Conservation (phyloP, 257 asterid genomes). For the Ophiorrhiza pumila region DNA sequence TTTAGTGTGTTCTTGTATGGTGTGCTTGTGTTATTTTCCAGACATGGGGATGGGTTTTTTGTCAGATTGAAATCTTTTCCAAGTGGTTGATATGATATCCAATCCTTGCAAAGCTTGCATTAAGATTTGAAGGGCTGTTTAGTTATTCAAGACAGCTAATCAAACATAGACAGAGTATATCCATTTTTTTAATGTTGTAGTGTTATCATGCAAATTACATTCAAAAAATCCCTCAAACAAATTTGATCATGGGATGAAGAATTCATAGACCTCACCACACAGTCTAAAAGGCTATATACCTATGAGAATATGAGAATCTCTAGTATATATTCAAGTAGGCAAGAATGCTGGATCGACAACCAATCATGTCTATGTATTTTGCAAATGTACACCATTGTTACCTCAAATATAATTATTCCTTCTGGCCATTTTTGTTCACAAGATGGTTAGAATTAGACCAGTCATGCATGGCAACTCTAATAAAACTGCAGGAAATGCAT, state of each 20-base stretch:
- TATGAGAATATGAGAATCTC: neutral
- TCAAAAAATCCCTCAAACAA: too few species aligned
- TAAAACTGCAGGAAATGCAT: neutral
- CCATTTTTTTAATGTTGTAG: slow-evolving; percentile 16
- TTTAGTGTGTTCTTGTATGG: slow-evolving; percentile 11
- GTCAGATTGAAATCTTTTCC: slow-evolving; percentile 27
- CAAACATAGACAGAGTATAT: slow-evolving; percentile 25
- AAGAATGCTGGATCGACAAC: neutral
- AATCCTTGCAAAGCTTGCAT: slow-evolving; percentile 31
- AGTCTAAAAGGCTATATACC: slow-evolving; percentile 2
- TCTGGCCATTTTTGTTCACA: neutral
- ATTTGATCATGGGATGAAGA: too few species aligned
- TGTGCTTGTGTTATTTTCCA: slow-evolving; percentile 11
- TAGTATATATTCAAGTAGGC: slow-evolving; percentile 1
- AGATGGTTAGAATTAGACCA: too few species aligned
- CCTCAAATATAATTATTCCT: slow-evolving; percentile 1
- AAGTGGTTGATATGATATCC: slow-evolving; percentile 34
- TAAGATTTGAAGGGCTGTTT: slow-evolving; percentile 34
- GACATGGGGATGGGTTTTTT: slow-evolving; percentile 31
- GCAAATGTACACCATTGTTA: neutral
- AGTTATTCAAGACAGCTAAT: slow-evolving; percentile 40
- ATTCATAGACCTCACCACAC: neutral
- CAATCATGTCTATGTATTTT: slow-evolving; percentile 12
- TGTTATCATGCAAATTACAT: slow-evolving; percentile 17
- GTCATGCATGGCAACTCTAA: too few species aligned